These are phyloP conservation scores for Craterostigma plantagineum DNA, from an alignment of 257 asterid species.

Conservation along the genomic window DNA sequence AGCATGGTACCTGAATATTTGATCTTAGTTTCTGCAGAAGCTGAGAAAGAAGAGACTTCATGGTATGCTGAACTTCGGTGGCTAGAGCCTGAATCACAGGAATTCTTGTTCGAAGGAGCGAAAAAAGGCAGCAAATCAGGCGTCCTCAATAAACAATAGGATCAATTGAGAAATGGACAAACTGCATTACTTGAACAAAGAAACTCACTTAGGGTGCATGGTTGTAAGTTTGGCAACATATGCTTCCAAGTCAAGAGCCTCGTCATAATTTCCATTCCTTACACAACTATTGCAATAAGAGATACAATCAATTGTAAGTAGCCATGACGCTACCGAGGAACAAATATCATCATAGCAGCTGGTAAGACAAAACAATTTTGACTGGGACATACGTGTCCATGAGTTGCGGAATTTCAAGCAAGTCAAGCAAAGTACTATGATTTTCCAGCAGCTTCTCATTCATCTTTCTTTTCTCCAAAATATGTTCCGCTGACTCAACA, in stretches of 20 bases:
- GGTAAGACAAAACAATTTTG: constrained; percentile 4
- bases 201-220: constrained; percentile 88
- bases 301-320: constrained; percentile 6
- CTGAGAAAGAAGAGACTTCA: constrained; percentile 91
- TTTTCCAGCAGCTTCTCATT: constrained; percentile 76
- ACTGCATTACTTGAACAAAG: constrained; percentile 10
- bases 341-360: constrained; percentile 1
- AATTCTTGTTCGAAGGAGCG: constrained; percentile 39
- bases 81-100: constrained; percentile 94
- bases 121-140: constrained; percentile 11
- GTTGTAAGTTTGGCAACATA: constrained; percentile 78
- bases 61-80: constrained; percentile 76
- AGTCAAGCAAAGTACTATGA: constrained; percentile 88
- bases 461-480: constrained; percentile 91
- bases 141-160: constrained; percentile 17
- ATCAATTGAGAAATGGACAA: constrained; percentile 12
- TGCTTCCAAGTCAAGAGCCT: constrained; percentile 96
- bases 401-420: constrained; percentile 99
- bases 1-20: constrained; percentile 60
- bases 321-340: neutral
- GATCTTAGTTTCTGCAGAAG: constrained; percentile 93
- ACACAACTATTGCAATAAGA: constrained; percentile 47
- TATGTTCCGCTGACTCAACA: constrained; percentile 69
- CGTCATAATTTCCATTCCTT: constrained; percentile 91
- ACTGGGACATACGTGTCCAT: constrained; percentile 75